Percentiles rank a stretch among this genome's conserved stretches.
Conservation (phyloP, 2,329 filamentous ascomycete genomes). For the Hirsutella minnesotensis region DNA sequence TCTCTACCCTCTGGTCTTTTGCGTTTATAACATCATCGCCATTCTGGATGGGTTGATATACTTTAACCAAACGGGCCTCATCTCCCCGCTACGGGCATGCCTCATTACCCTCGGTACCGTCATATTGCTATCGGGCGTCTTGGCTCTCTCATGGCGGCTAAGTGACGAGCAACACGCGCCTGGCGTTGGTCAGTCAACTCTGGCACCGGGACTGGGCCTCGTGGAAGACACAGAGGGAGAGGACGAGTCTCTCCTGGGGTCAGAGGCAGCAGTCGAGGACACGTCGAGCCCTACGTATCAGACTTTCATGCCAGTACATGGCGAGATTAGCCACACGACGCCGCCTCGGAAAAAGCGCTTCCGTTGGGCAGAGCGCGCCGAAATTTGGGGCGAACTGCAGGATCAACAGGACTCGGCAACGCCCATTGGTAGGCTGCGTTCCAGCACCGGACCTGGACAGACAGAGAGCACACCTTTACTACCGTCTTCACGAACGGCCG, state of each 20-base stretch:
- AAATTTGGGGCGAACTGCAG: conserved; percentile 83
- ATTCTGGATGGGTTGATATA: conserved; percentile 96
- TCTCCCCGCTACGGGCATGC: conserved; percentile 63
- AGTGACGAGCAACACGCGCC: conserved; percentile 61
- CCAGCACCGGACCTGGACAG: conserved; percentile 34
- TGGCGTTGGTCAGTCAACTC: conserved; percentile 50
- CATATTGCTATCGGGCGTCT: conserved; percentile 75
- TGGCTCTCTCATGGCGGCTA: conserved; percentile 87
- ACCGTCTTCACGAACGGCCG: conserved; percentile 17
- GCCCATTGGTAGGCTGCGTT: conserved; percentile 28
- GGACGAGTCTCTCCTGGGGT: conserved; percentile 42
- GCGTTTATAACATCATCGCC: conserved; percentile 97
- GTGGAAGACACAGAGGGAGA: conserved; percentile 57
- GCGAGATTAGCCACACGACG: conserved; percentile 24
- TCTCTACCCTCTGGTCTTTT: conserved; percentile 94
- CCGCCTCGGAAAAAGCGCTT: conserved; percentile 36
- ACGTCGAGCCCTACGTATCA: conserved; percentile 31
- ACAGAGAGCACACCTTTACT: conserved; percentile 29
- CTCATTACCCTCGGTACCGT: conserved; percentile 79
- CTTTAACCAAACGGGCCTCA: conserved; percentile 75
- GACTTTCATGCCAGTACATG: conserved; percentile 31
- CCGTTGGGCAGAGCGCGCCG: conserved; percentile 55
- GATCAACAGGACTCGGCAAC: conserved; percentile 47
- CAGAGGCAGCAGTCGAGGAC: conserved; percentile 29
- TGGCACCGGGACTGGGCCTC: conserved; percentile 74